Evolutionary conservation across 73 alveolate species (phyloP), one percentile per base, ranked within the genome.

Genomic region (Durusdinium trenchii): DNA sequence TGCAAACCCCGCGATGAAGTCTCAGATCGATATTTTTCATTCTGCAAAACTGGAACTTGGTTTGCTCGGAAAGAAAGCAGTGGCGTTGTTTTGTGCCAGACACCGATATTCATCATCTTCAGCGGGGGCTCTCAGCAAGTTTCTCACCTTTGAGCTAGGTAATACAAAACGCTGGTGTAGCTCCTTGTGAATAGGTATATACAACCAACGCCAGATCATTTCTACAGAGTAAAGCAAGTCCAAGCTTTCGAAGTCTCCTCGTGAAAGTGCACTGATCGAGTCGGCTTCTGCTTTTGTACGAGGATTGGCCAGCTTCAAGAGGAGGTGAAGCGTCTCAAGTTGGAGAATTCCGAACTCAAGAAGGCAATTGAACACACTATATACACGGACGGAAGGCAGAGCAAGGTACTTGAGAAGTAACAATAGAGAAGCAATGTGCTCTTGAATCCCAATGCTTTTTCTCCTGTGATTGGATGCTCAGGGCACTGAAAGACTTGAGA

Each of bases 271-370:
- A 60, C 73, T 32, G 30, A 23, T 32, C 30, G n/a, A 60, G 30
- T 2, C 18, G 73, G n/a, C 18, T 23, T 60, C 73, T 60, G 73
- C n/a, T 23, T 60, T 32, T 60, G 73, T 23, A 46, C 38, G 46
- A 78, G 87, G 87, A 78, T 23, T 42, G 26, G 9, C 28, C 60
- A 20, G 32, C 87, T 78, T 78, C 87, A 47, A 18, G 87, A 78
- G 61, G 87, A 78, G 45, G 61, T 78, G 35, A 42, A 43, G 47
- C 57, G 61, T 5, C 87, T 78, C 42, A 78, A 40, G 61, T 3
- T 43, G 61, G 87, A 78, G 61, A 78, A 78, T 78, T 57, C 61
- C 20, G 87, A 78, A 45, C 45, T 78, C 62, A 78, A 78, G 87
- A 42, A 45, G 87, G 87, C 81, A 20, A 32, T 3, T 32, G 16